A percentile compares a stretch with the other conserved stretches of the same genome.
Conservation (phyloP, 768 basidiomycete genomes). For the Trametes coccinea region DNA sequence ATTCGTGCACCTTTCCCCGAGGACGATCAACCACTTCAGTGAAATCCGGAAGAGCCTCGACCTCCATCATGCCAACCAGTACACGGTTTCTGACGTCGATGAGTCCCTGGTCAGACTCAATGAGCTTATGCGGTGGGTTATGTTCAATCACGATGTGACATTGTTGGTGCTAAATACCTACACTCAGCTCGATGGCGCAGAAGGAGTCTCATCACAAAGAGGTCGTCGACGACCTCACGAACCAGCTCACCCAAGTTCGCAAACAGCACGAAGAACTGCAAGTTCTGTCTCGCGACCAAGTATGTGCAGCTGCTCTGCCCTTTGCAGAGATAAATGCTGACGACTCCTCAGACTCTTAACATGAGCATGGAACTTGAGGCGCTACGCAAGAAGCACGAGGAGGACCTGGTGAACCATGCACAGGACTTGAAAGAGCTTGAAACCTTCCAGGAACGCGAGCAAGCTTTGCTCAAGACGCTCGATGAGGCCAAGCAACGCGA, state of each 20-base stretch:
- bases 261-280: slow-evolving; percentile 82
- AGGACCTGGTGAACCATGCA: slow-evolving; percentile 40
- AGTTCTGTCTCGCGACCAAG: slow-evolving; percentile 83
- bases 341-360: slow-evolving; percentile 60
- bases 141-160: not conserved
- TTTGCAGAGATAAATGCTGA: not conserved
- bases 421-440: slow-evolving; percentile 43
- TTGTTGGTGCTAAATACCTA: too few relatives aligned
- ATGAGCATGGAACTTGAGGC: slow-evolving; percentile 87
- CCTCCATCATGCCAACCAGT: slow-evolving; percentile 35
- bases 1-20: slow-evolving; percentile 57
- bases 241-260: slow-evolving; percentile 66
- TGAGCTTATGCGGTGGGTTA: slow-evolving; percentile 85
- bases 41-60: slow-evolving; percentile 70
- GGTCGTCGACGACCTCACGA: slow-evolving; percentile 67
- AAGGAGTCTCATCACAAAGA: slow-evolving; percentile 92
- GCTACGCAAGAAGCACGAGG: slow-evolving; percentile 60
- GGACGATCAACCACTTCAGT: slow-evolving; percentile 72
- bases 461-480: slow-evolving; percentile 49
- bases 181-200: slow-evolving; percentile 88
- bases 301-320: slow-evolving; percentile 33
- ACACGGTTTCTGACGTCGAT: slow-evolving; percentile 47
- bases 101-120: slow-evolving; percentile 81
- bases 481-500: slow-evolving; percentile 57
- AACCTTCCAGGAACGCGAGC: slow-evolving; percentile 55